Evolutionary conservation across 176 grass and related monocot genomes (phyloP).

Genomic region (Musa itinerans): DNA sequence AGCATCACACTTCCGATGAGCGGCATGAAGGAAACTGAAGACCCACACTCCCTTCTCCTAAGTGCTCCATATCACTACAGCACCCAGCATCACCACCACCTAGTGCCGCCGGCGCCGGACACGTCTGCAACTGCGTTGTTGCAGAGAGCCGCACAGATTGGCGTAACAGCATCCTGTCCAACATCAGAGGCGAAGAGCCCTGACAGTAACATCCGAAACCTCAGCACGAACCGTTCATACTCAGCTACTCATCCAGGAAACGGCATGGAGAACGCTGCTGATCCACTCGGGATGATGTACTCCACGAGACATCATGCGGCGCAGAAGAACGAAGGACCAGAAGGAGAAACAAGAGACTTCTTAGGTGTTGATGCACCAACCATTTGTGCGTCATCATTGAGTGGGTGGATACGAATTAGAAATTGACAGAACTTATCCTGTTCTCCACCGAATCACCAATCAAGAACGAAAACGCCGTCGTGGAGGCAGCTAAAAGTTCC

Average conservation of each 20-base stretch:
- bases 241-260: too few relatives aligned
- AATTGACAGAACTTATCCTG: not conserved
- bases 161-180: not conserved
- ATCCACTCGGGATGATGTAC: not conserved
- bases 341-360: conserved; percentile 13
- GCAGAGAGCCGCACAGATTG: conserved; percentile 2
- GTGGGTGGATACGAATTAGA: conserved; percentile 1
- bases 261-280: not conserved
- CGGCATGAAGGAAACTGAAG: too few relatives aligned
- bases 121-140: not conserved
- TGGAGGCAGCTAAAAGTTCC: not conserved
- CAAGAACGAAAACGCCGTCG: not conserved
- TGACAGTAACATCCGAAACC: not conserved
- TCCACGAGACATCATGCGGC: not conserved
- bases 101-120: not conserved
- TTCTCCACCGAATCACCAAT: not conserved
- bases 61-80: not conserved
- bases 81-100: not conserved
- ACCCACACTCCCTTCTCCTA: not conserved
- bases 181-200: not conserved
- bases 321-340: not conserved
- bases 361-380: conserved; percentile 5
- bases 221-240: not conserved
- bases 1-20: too few relatives aligned
- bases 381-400: not conserved